Conservation (phyloP, 2,329 filamentous ascomycete genomes). For the Curvularia lunata region DNA sequence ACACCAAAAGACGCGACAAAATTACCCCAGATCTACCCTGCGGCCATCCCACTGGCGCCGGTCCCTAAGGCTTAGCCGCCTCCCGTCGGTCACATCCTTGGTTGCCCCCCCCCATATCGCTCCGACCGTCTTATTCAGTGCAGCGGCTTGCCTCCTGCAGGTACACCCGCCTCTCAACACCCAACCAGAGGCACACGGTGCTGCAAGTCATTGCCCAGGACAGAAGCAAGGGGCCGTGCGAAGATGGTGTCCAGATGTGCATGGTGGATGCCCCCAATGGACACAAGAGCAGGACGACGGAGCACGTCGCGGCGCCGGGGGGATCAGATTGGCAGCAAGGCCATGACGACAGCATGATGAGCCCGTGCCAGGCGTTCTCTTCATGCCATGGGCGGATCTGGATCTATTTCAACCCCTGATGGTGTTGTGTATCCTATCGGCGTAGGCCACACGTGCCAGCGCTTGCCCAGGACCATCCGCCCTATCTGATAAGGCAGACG, state of each 20-base stretch:
- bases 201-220: conserved; percentile 27
- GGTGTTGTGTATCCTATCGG: conserved; percentile 7
- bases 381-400: neutral
- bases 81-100: conserved; percentile 27
- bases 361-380: neutral
- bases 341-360: neutral
- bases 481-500: conserved; percentile 1
- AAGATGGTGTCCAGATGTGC: conserved; percentile 9
- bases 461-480: conserved; percentile 15
- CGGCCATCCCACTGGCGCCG: conserved; percentile 29
- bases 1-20: conserved; percentile 30
- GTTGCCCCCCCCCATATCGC: conserved; percentile 24
- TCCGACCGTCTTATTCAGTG: conserved; percentile 26
- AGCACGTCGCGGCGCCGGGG: neutral
- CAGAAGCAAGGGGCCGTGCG: conserved; percentile 17
- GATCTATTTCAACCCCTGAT: neutral
- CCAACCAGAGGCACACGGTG: conserved; percentile 21
- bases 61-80: conserved; percentile 29
- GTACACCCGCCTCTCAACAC: conserved; percentile 36
- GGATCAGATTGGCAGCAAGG: neutral
- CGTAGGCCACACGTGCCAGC: conserved; percentile 7
- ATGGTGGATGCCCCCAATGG: conserved; percentile 3
- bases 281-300: neutral
- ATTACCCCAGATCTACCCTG: conserved; percentile 43
- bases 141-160: conserved; percentile 40